A percentile compares a stretch with the other conserved stretches of the same genome.
Conservation (phyloP, 108 stramenopile species). For the Chaetoceros muelleri region DNA sequence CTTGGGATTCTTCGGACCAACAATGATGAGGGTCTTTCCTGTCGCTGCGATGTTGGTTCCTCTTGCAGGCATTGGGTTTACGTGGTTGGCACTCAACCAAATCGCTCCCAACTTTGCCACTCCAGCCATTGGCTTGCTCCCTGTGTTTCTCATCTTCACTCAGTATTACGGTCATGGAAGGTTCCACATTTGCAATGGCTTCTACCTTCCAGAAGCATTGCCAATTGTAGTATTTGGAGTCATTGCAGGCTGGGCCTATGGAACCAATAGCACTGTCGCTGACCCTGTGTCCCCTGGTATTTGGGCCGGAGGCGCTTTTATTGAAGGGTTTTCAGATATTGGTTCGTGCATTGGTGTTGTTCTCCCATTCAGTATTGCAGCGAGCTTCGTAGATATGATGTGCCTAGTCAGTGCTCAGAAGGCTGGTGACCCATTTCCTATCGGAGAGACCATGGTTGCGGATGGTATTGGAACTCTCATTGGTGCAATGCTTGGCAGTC, state of each 20-base stretch:
- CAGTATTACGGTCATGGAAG: conserved; percentile 30
- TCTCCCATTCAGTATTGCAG: conserved; percentile 37
- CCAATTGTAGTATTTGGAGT: conserved; percentile 28
- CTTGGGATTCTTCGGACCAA: conserved; percentile 23
- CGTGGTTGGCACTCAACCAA: conserved; percentile 38
- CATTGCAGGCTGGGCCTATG: conserved; percentile 31
- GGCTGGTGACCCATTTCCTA: conserved; percentile 52
- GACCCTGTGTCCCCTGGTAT: conserved; percentile 6
- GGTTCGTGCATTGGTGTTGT: conserved; percentile 38
- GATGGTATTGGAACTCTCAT: conserved; percentile 61
- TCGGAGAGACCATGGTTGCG: conserved; percentile 45
- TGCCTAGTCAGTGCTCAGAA: conserved; percentile 38
- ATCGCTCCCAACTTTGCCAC: conserved; percentile 14
- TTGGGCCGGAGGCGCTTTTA: conserved; percentile 20
- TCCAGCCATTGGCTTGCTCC: conserved; percentile 28
- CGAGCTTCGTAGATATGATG: conserved; percentile 23
- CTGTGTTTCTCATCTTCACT: conserved; percentile 30
- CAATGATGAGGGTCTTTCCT: conserved; percentile 24
- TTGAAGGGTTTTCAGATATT: conserved; percentile 16
- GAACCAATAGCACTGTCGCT: conserved; percentile 10
- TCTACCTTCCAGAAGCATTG: conserved; percentile 33
- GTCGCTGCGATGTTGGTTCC: conserved; percentile 34
- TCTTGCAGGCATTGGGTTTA: conserved; percentile 43
- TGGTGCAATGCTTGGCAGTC: conserved; percentile 43
- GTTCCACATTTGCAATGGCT: conserved; percentile 16